Evolutionary conservation across 108 stramenopile genomes (phyloP), one percentile per base, ranked within the genome.

Genomic region (Epithemia pelagica): DNA sequence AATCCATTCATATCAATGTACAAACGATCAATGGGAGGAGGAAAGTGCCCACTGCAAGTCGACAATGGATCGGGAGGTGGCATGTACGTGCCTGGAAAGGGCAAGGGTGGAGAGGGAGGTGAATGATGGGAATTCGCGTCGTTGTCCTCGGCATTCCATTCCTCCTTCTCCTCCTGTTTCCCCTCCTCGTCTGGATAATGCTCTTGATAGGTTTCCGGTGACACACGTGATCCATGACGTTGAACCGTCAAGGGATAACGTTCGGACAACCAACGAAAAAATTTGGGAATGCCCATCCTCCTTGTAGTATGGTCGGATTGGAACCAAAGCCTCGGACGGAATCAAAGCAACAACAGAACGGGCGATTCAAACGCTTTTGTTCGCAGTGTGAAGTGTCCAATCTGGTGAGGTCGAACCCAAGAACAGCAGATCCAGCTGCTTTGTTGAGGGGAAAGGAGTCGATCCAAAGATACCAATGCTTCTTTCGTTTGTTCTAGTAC

Each of bases 1-100:
- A 98, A 93, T 23, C 98, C 98, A 76, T 98, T 98, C 95, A 96
- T 95, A 67, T 98, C 98, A 24, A 98, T 72, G 70, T 98, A 98
- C 32, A 97, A 72, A 22, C 96, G 86, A 82, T 98, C 97, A 64
- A 98, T 94, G 73, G 88, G 87, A 21, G 97, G 97, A 46, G 75
- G 30, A 30, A 81, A 52, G 15, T 46, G 37, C 15, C 37, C 37
- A 24, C 74, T 71, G 65, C 74, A 80, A 5, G 66, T 74, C 7
- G 68, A 63, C 29, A 84, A 58, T 15, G 76, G 79, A 78, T 84
- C 83, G 30, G 78, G 78, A 27, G 56, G 29, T 32, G 76, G 73
- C 3, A 75, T 30, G 27, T 72, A 25, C 26, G 28, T 0, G 32
- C 72, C 75, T 3, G 56, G 56, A 24, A 59, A 63, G 55, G 67